A percentile compares a stretch with the other conserved stretches of the same genome.
These are phyloP conservation scores for Chrysochromulina tobinii DNA, from an alignment of 78 protist genomes.

Conservation along the genomic window DNA sequence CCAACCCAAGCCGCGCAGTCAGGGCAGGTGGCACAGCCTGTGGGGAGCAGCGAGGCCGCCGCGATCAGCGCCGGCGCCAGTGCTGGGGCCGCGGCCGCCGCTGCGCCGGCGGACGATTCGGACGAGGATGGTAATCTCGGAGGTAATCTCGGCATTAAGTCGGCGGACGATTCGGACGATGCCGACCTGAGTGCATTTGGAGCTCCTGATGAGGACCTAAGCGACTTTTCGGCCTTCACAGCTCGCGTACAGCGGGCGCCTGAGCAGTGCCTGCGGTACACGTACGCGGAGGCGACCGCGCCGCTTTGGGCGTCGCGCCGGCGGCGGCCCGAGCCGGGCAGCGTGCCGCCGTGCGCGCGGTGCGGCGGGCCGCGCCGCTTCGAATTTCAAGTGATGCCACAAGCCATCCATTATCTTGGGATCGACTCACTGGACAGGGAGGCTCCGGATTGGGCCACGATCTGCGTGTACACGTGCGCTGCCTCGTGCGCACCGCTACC, in stretches of 20 bases:
- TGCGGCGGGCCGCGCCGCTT: conserved; percentile 11
- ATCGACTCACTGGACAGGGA: neutral
- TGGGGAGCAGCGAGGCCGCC: neutral
- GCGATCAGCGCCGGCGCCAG: neutral
- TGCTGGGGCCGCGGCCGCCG: neutral
- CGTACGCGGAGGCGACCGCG: neutral
- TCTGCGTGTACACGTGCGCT: neutral
- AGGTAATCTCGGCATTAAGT: neutral
- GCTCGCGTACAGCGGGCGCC: neutral
- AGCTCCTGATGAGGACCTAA: neutral
- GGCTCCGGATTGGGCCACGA: neutral
- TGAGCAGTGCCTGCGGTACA: neutral
- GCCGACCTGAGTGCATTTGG: neutral
- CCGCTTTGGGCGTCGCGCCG: neutral
- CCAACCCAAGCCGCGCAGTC: no score
- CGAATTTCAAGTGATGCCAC: conserved; percentile 23
- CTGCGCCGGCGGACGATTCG: neutral
- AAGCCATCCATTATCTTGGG: neutral
- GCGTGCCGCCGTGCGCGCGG: neutral
- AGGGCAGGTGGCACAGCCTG: no score
- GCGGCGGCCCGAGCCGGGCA: neutral
- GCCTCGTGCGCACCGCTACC: neutral
- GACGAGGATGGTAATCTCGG: neutral
- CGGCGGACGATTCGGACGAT: neutral
- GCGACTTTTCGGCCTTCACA: neutral